A percentile compares a stretch with the other conserved stretches of the same genome.
phyloP scores from a whole-genome alignment of 1,284 basidiomycete species.

The Ganoderma lucidum region DNA sequence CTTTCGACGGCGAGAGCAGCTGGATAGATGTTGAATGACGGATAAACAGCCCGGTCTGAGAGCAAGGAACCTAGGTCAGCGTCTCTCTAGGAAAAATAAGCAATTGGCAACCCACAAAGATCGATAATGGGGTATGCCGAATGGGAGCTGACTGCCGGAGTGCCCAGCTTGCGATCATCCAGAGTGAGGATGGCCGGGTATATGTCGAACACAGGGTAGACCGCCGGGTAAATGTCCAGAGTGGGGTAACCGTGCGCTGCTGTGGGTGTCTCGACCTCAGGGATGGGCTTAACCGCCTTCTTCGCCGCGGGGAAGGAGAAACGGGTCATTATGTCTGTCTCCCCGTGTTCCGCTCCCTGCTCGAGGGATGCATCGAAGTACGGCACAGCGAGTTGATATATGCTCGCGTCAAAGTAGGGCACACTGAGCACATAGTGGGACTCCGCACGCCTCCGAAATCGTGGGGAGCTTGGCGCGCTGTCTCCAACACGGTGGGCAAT shows the following conservation, averaged over 20 bases:
- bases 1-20: slow-evolving; percentile 17
- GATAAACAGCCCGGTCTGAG: slow-evolving; percentile 38
- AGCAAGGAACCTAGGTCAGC: neutral
- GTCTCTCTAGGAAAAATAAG: too few species aligned
- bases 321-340: slow-evolving; percentile 22
- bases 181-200: slow-evolving; percentile 31
- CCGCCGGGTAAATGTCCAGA: slow-evolving; percentile 46
- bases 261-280: slow-evolving; percentile 12
- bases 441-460: slow-evolving; percentile 10
- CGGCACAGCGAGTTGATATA: slow-evolving; percentile 31
- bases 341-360: neutral
- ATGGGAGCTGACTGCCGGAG: slow-evolving; percentile 16
- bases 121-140: slow-evolving; percentile 43
- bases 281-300: neutral
- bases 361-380: slow-evolving; percentile 33
- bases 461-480: slow-evolving; percentile 28
- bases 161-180: slow-evolving; percentile 21
- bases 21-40: slow-evolving; percentile 41
- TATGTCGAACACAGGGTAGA: slow-evolving; percentile 47
- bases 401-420: slow-evolving; percentile 1
- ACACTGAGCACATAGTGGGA: neutral
- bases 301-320: slow-evolving; percentile 36
- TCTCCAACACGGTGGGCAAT: slow-evolving; percentile 29
- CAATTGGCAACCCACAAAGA: slow-evolving; percentile 41
- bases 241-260: slow-evolving; percentile 36